Conservation (phyloP, 176 grass and related monocot genomes). For the Puya raimondii region DNA sequence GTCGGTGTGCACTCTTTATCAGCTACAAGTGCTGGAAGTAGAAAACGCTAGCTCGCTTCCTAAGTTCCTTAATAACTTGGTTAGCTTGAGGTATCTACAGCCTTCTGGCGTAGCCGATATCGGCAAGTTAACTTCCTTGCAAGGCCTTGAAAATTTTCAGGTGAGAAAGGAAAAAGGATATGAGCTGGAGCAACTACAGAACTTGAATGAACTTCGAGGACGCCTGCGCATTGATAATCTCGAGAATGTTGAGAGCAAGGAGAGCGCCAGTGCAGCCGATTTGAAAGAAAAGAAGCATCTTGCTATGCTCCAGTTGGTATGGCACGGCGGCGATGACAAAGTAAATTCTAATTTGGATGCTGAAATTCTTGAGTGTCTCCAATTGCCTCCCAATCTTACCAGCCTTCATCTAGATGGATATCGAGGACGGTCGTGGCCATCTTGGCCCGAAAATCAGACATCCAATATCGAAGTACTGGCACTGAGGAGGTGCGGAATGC, state of each 20-base stretch:
- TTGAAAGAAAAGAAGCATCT: constrained; percentile 19
- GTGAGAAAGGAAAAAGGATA: constrained; percentile 18
- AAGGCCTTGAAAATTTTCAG: background rate
- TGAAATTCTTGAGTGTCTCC: constrained; percentile 19
- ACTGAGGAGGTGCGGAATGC: too few species aligned
- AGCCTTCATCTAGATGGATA: constrained; percentile 8
- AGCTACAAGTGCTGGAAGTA: constrained; percentile 17
- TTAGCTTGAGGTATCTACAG: constrained; percentile 6
- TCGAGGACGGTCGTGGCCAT: constrained; percentile 5
- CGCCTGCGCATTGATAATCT: constrained; percentile 11
- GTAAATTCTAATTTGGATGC: background rate
- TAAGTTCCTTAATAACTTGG: background rate
- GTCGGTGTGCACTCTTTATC: constrained; percentile 22
- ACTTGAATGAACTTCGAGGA: constrained; percentile 22
- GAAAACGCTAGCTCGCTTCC: background rate
- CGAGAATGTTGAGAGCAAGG: constrained; percentile 19
- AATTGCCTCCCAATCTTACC: constrained; percentile 17
- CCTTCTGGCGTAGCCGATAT: constrained; percentile 2
- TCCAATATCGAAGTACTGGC: background rate
- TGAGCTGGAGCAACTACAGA: constrained; percentile 22
- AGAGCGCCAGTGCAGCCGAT: constrained; percentile 11
- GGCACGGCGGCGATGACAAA: constrained; percentile 1
- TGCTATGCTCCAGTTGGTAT: constrained; percentile 5
- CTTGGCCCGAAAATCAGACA: constrained; percentile 1
- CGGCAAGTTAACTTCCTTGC: constrained; percentile 16